These are phyloP conservation scores for Penicillium paxilli DNA, from an alignment of 495 filamentous ascomycete species.

Conservation along the genomic window DNA sequence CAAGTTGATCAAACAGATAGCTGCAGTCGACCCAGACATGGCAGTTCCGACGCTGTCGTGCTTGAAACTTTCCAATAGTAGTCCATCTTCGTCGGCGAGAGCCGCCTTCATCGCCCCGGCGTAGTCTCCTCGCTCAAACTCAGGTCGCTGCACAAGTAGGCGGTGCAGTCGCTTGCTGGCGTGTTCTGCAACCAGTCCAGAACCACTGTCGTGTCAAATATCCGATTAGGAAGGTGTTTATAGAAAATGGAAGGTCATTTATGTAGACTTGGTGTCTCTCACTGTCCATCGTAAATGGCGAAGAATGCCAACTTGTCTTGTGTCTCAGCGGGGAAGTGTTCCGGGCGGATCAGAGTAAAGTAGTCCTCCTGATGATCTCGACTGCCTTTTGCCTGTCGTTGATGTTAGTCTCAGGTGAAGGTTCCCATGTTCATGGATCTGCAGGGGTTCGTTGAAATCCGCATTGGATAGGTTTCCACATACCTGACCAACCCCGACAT, in stretches of 20 bases:
- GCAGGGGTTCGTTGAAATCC: background rate
- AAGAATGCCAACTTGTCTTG: constrained; percentile 39
- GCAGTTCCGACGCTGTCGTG: constrained; percentile 27
- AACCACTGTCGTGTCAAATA: constrained; percentile 34
- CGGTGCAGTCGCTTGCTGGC: constrained; percentile 30
- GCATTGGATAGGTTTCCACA: background rate
- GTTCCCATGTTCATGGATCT: background rate
- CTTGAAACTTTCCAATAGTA: constrained; percentile 32
- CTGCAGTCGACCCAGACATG: constrained; percentile 36
- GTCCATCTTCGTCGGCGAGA: constrained; percentile 37
- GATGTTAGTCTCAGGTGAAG: no score
- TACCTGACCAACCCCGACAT: constrained; percentile 35
- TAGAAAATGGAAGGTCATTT: background rate
- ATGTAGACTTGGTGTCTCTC: constrained; percentile 9
- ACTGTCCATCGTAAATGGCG: constrained; percentile 46
- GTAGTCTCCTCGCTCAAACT: constrained; percentile 32
- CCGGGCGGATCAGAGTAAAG: constrained; percentile 28
- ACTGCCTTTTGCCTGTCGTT: constrained; percentile 31
- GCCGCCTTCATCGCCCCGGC: constrained; percentile 35
- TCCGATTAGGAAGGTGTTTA: constrained; percentile 5
- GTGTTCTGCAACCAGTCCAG: constrained; percentile 34
- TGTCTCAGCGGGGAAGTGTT: constrained; percentile 29
- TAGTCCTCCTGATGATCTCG: constrained; percentile 36
- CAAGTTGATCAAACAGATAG: constrained; percentile 38
- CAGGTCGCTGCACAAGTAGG: constrained; percentile 29